phyloP scores from a whole-genome alignment of 169 alveolate genomes.

The Cryptosporidium baileyi region DNA sequence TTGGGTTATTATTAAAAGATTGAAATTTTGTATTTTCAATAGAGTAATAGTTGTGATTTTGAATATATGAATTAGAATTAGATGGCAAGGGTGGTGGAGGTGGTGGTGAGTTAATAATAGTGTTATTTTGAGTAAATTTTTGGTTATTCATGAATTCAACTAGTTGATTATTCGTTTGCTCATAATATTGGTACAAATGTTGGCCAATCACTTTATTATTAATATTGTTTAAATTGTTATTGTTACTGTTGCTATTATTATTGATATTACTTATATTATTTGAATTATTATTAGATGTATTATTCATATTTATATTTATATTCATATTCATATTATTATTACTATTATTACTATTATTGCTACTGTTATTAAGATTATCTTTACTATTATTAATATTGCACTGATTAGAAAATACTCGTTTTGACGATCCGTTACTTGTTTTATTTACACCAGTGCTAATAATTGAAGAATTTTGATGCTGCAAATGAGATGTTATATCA shows the following conservation, averaged over 20 bases:
- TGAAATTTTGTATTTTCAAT: background rate
- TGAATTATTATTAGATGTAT: too few relatives aligned
- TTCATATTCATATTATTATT: background rate
- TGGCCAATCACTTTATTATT: too few relatives aligned
- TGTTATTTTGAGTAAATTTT: too few relatives aligned
- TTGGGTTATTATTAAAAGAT: background rate
- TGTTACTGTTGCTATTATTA: too few relatives aligned
- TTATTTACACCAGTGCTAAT: background rate
- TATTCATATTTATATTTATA: too few relatives aligned
- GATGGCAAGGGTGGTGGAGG: background rate
- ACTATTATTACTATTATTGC: background rate
- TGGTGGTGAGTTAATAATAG: background rate
- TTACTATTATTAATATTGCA: background rate
- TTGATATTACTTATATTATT: too few relatives aligned
- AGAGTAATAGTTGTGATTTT: background rate
- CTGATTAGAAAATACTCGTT: slow-evolving; percentile 30
- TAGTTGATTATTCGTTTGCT: too few relatives aligned
- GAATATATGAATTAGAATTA: background rate
- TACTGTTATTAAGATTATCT: background rate
- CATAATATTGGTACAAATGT: too few relatives aligned
- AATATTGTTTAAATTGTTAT: too few relatives aligned
- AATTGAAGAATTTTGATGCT: background rate
- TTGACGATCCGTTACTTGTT: background rate
- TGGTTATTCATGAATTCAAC: too few relatives aligned
- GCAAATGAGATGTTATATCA: too few relatives aligned